phyloP scores from a whole-genome alignment of 2,329 filamentous ascomycete species.

The Epichloe brachyelytri region DNA sequence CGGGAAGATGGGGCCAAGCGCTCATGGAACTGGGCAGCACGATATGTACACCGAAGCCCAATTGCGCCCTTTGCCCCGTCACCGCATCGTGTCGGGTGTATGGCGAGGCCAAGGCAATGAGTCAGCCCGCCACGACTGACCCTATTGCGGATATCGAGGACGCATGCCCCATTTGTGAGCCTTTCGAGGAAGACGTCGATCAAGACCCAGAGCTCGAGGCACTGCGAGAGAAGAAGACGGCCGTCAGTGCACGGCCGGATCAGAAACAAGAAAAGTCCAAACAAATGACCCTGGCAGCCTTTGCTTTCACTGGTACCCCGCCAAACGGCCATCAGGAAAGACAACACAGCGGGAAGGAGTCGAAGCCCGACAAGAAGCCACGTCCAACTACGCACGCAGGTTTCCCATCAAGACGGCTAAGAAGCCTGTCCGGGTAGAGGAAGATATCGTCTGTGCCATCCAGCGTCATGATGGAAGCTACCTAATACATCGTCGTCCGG shows the following conservation, averaged over 20 bases:
- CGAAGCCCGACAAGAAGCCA: constrained; percentile 20
- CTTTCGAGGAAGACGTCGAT: constrained; percentile 25
- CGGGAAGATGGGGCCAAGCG: constrained; percentile 50
- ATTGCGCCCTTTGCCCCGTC: constrained; percentile 39
- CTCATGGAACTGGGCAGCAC: constrained; percentile 55
- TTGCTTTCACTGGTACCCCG: constrained; percentile 18
- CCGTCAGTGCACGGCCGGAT: constrained; percentile 1
- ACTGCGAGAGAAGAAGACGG: not conserved
- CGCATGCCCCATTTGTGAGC: constrained; percentile 33
- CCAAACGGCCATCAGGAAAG: not conserved
- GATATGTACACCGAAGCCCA: constrained; percentile 45
- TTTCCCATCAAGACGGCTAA: constrained; percentile 40
- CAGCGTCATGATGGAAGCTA: constrained; percentile 30
- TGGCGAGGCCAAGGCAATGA: constrained; percentile 26
- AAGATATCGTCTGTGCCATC: constrained; percentile 41
- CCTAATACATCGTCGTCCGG: constrained; percentile 36
- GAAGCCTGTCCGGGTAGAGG: constrained; percentile 38
- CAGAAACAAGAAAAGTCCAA: constrained; percentile 12
- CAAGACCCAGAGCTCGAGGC: constrained; percentile 12
- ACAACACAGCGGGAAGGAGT: constrained; percentile 2
- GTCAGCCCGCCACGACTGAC: constrained; percentile 13
- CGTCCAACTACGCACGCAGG: constrained; percentile 32
- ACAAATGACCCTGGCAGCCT: constrained; percentile 22
- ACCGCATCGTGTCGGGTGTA: constrained; percentile 38
- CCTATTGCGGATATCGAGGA: constrained; percentile 35